Evolutionary conservation across 1,284 basidiomycete species (phyloP).

Genomic region (Rhodotorula glutinis): DNA sequence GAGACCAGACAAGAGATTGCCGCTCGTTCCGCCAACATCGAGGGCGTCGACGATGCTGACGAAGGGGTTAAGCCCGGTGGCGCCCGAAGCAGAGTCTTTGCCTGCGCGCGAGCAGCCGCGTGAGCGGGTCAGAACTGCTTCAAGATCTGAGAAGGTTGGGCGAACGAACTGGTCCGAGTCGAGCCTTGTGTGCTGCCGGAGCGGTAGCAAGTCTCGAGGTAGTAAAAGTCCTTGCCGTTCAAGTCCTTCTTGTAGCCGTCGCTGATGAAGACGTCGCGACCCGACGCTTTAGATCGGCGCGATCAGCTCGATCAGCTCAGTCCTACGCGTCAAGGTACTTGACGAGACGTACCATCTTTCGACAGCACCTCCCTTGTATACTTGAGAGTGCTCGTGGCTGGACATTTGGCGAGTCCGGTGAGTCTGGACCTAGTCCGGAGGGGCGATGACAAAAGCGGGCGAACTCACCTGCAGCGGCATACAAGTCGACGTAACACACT

Average conservation of each 20-base stretch:
- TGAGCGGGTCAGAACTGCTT: background rate
- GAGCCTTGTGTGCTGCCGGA: background rate
- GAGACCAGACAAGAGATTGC: background rate
- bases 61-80: background rate
- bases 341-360: too few relatives aligned
- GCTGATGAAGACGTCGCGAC: background rate
- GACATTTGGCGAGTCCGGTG: too few relatives aligned
- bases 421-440: too few relatives aligned
- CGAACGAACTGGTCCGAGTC: background rate
- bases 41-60: background rate
- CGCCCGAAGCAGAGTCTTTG: background rate
- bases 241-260: background rate
- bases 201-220: constrained; percentile 1
- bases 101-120: background rate
- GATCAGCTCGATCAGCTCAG: too few relatives aligned
- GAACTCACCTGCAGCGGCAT: too few relatives aligned
- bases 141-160: background rate
- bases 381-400: too few relatives aligned
- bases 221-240: background rate
- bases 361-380: too few relatives aligned
- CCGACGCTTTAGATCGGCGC: background rate
- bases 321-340: too few relatives aligned
- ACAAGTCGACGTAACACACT: too few relatives aligned
- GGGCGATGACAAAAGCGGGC: too few relatives aligned
- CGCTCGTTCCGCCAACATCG: background rate